A percentile compares a stretch with the other conserved stretches of the same genome.
phyloP scores from a whole-genome alignment of 805 yeast species.

The Saccharomycopsis oosterbeekiorum region DNA sequence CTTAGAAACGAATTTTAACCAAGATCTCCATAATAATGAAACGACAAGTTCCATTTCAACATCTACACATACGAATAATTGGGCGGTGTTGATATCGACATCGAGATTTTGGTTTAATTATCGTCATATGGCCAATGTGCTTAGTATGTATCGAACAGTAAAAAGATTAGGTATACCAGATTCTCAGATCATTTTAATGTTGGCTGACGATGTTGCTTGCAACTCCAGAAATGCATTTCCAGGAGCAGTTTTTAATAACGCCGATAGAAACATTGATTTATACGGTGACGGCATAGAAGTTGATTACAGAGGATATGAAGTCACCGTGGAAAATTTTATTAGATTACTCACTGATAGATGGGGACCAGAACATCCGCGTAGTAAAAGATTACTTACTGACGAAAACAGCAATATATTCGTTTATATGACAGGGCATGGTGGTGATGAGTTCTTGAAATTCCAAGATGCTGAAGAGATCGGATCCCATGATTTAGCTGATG shows the following conservation, averaged over 20 bases:
- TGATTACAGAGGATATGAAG: constrained; percentile 96
- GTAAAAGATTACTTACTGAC: constrained; percentile 84
- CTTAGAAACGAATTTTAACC: background rate
- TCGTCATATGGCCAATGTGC: constrained; percentile 93
- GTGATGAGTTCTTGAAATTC: constrained; percentile 91
- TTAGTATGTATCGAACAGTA: constrained; percentile 91
- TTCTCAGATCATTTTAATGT: constrained; percentile 91
- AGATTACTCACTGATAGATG: constrained; percentile 89
- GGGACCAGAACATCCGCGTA: constrained; percentile 89
- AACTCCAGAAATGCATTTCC: constrained; percentile 94
- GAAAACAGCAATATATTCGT: constrained; percentile 90
- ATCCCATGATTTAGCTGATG: constrained; percentile 92
- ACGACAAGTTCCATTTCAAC: background rate
- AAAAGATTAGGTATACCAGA: constrained; percentile 96
- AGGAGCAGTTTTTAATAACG: constrained; percentile 90
- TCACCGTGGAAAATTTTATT: constrained; percentile 94
- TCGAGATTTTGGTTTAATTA: constrained; percentile 98
- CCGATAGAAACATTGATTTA: constrained; percentile 82
- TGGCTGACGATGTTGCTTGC: constrained; percentile 95
- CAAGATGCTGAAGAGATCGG: constrained; percentile 98
- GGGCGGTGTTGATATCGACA: constrained; percentile 89
- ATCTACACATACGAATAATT: constrained; percentile 50
- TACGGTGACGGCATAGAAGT: constrained; percentile 95
- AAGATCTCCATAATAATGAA: background rate
- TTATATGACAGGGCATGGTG: constrained; percentile 98